Evolutionary conservation across 108 stramenopile genomes (phyloP).

Genomic region (Craspedostauros australis): DNA sequence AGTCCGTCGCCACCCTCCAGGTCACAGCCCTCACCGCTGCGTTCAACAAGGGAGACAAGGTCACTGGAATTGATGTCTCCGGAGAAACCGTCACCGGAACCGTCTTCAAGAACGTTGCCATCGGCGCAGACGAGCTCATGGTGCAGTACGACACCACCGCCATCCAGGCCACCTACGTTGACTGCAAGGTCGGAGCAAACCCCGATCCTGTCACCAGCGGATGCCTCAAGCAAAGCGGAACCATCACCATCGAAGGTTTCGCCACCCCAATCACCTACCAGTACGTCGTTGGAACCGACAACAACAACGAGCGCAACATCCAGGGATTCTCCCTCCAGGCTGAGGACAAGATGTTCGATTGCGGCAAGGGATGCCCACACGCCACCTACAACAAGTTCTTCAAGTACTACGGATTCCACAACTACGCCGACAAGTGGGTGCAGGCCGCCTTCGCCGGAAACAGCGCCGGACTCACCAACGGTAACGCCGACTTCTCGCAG

Average conservation of each 20-base stretch:
- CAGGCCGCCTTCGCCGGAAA: slow-evolving; percentile 47
- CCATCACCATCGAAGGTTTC: slow-evolving; percentile 3
- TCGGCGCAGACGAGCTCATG: slow-evolving; percentile 26
- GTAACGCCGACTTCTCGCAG: slow-evolving; percentile 36
- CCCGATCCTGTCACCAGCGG: slow-evolving; percentile 19
- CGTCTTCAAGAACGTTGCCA: slow-evolving; percentile 19
- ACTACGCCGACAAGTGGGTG: slow-evolving; percentile 75
- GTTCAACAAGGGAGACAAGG: slow-evolving; percentile 18
- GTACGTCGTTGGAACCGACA: slow-evolving; percentile 36
- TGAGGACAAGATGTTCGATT: slow-evolving; percentile 28
- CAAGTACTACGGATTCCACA: slow-evolving; percentile 58
- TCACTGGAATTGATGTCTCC: slow-evolving; percentile 33
- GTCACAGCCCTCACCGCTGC: slow-evolving; percentile 18
- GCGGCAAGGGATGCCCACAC: slow-evolving; percentile 36
- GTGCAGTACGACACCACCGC: slow-evolving; percentile 47
- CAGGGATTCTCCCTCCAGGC: slow-evolving; percentile 41
- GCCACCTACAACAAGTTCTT: slow-evolving; percentile 42
- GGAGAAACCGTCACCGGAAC: slow-evolving; percentile 35
- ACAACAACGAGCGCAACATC: slow-evolving; percentile 57
- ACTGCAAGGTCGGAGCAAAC: slow-evolving; percentile 63
- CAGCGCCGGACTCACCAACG: slow-evolving; percentile 42
- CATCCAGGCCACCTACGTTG: slow-evolving; percentile 40
- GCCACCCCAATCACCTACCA: slow-evolving; percentile 14
- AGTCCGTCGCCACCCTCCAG: slow-evolving; percentile 52
- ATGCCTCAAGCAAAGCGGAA: slow-evolving; percentile 31